Evolutionary conservation across 768 basidiomycete genomes (phyloP).

Genomic region (Calocybe gangraenosa): DNA sequence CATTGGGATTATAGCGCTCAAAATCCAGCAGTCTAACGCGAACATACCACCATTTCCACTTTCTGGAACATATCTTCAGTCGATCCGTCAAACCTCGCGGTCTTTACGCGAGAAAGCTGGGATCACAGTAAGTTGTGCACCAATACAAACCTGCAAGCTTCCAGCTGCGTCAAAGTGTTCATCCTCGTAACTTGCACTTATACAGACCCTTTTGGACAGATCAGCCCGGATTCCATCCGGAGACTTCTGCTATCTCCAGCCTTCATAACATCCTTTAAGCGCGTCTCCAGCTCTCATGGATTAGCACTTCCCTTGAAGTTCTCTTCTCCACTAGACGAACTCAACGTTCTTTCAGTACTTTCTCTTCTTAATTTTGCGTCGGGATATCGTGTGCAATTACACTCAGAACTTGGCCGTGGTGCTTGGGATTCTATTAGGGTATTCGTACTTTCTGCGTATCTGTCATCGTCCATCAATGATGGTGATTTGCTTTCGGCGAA

Average conservation of each 20-base stretch:
- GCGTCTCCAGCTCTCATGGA: slow-evolving; percentile 63
- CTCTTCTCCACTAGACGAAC: slow-evolving; percentile 63
- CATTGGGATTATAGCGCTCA: too few species aligned
- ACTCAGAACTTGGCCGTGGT: slow-evolving; percentile 68
- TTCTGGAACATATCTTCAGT: slow-evolving; percentile 42
- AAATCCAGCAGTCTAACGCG: not conserved
- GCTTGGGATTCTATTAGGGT: slow-evolving; percentile 83
- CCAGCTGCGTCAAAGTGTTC: not conserved
- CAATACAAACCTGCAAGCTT: not conserved
- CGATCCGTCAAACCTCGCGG: slow-evolving; percentile 51
- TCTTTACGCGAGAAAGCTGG: slow-evolving; percentile 41
- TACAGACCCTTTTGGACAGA: slow-evolving; percentile 32
- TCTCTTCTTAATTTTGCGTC: slow-evolving; percentile 82
- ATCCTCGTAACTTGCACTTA: not conserved
- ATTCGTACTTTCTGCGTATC: slow-evolving; percentile 67
- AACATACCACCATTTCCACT: slow-evolving; percentile 35
- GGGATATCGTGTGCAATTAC: slow-evolving; percentile 73
- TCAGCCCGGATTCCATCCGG: slow-evolving; percentile 51
- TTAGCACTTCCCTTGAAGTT: slow-evolving; percentile 78
- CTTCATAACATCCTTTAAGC: slow-evolving; percentile 58
- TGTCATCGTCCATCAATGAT: slow-evolving; percentile 54
- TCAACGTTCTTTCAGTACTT: slow-evolving; percentile 78
- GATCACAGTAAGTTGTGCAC: slow-evolving; percentile 45
- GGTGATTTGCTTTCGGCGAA: slow-evolving; percentile 61
- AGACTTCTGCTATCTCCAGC: slow-evolving; percentile 61